Evolutionary conservation across 331 rosid species (phyloP), one percentile per base, ranked within the genome.

Genomic region (Prunus yedoensis): DNA sequence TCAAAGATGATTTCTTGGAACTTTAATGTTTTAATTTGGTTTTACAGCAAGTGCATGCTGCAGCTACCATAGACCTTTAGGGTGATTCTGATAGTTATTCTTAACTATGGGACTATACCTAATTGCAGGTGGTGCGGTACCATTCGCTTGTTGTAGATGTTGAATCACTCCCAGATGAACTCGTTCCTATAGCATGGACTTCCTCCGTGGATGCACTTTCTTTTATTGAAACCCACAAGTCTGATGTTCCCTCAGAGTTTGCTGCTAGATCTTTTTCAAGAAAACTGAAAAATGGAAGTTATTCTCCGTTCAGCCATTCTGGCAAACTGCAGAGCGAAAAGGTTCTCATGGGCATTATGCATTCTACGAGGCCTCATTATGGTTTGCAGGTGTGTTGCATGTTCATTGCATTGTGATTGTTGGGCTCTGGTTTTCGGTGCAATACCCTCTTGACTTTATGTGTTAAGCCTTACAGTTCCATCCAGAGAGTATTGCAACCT

Each of bases 171-270:
- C 99, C 99, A 74, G 79, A 89, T 52, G 94, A 88, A 74, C 90
- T 95, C 71, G 86, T 95, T 84, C 99, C 99, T 70, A 95, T 92
- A 68, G 96, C 99, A 74, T 95, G 99, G 99, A 90, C 99, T 47
- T 74, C 89, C 78, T 85, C 96, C 49, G 47, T 75, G 3, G 84
- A 83, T 62, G 83, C 90, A 77, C 83, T 87, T 83, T 86, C 97
- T 21, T 88, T 79, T 85, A 56, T 80, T 66, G 88, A 77, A 81
- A 66, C 83, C 61, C 71, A 80, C 61, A 85, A 80, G 68, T 70
- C 86, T 77, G 76, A 75, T 84, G 68, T 20, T 75, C 52, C 67
- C 65, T 79, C 75, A 21, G 79, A 81, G 77, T 78, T 77, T 51
- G 71, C 78, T 28, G 30, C 73, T 47, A 85, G 80, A 79, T 77